phyloP scores from a whole-genome alignment of 352 stramenopile genomes.

The Phytophthora sp. region DNA sequence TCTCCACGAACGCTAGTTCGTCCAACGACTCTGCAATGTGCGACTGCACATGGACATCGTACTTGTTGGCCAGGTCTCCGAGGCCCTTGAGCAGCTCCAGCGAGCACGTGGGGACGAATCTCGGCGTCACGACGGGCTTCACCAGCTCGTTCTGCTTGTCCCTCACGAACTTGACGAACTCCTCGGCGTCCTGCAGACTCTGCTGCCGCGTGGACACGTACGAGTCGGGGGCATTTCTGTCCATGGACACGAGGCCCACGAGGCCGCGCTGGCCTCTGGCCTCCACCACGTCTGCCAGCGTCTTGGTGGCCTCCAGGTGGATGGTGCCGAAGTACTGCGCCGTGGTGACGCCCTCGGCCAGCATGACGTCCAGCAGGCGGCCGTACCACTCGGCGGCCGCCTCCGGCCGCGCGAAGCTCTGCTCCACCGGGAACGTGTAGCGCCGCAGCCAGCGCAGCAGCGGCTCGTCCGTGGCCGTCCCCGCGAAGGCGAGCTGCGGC shows the following conservation, averaged over 20 bases:
- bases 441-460: slow-evolving; percentile 92
- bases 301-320: slow-evolving; percentile 79
- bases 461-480: slow-evolving; percentile 88
- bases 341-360: slow-evolving; percentile 88
- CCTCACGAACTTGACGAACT: slow-evolving; percentile 75
- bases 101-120: slow-evolving; percentile 92
- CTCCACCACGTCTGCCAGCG: slow-evolving; percentile 75
- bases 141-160: slow-evolving; percentile 59
- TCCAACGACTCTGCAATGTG: slow-evolving; percentile 88
- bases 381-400: slow-evolving; percentile 73
- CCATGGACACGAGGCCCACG: slow-evolving; percentile 93
- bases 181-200: slow-evolving; percentile 66
- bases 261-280: slow-evolving; percentile 77
- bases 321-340: slow-evolving; percentile 92
- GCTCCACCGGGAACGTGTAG: slow-evolving; percentile 92
- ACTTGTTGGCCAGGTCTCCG: slow-evolving; percentile 66
- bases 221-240: slow-evolving; percentile 77
- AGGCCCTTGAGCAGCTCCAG: slow-evolving; percentile 75
- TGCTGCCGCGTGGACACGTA: slow-evolving; percentile 69
- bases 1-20: slow-evolving; percentile 83
- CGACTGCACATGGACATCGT: slow-evolving; percentile 81
- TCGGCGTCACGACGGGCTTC: slow-evolving; percentile 83
- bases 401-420: slow-evolving; percentile 57
- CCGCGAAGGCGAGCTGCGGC: slow-evolving; percentile 90
- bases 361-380: slow-evolving; percentile 70